phyloP scores from a whole-genome alignment of 805 yeast species.

The Starmerella cellae region DNA sequence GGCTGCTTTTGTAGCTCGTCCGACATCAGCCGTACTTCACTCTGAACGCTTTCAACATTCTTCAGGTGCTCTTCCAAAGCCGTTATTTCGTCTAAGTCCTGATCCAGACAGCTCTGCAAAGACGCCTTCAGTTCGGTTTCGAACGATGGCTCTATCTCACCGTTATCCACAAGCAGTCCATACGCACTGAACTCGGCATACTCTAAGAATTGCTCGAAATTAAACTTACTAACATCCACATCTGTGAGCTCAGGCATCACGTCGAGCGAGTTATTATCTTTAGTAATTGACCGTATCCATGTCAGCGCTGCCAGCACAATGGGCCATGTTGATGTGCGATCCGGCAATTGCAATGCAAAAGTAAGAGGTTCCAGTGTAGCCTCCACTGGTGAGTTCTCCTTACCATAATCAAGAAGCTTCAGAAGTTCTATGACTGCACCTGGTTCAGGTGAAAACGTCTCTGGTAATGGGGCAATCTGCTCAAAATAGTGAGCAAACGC shows the following conservation, averaged over 20 bases:
- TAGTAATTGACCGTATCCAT: not conserved
- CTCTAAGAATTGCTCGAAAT: constrained; percentile 1
- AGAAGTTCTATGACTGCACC: not conserved
- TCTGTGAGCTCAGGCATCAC: not conserved
- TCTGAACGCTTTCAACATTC: not conserved
- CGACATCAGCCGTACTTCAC: not conserved
- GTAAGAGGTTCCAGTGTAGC: not conserved
- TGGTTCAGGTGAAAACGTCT: not conserved
- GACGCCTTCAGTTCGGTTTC: not conserved
- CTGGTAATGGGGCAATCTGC: constrained; percentile 4
- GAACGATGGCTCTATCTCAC: not conserved
- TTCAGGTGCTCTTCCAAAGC: not conserved
- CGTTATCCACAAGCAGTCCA: not conserved
- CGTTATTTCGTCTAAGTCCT: not conserved
- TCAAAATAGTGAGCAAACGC: constrained; percentile 4
- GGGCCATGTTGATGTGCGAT: not conserved
- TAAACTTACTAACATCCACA: not conserved
- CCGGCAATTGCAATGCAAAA: not conserved
- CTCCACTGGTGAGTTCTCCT: not conserved
- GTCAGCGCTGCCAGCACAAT: not conserved
- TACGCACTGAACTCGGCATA: constrained; percentile 1
- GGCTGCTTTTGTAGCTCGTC: not conserved
- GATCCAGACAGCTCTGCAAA: not conserved
- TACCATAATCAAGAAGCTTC: not conserved
- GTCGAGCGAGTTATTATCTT: not conserved